Conservation (phyloP, 2,329 filamentous ascomycete species). For the Amylocarpus encephaloides region DNA sequence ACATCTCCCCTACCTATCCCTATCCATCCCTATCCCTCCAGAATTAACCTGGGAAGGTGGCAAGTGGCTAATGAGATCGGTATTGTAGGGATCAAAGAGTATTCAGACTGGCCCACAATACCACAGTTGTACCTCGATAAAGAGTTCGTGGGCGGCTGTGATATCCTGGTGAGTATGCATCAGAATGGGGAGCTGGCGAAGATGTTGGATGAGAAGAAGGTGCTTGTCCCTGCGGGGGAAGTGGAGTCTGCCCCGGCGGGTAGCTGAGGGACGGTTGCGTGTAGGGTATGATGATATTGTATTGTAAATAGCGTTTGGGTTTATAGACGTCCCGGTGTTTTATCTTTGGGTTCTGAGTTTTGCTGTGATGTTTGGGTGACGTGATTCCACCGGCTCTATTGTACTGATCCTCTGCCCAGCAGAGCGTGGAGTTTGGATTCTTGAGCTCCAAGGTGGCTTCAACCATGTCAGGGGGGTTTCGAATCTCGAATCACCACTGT, state of each 20-base stretch:
- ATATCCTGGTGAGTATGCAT: slow-evolving; percentile 96
- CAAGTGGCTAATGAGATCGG: background rate
- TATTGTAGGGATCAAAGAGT: slow-evolving; percentile 85
- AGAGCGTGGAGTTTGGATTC: no score
- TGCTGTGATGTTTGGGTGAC: no score
- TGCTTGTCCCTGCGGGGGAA: slow-evolving; percentile 47
- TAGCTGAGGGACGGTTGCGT: background rate
- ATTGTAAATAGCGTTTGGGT: background rate
- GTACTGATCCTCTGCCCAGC: no score
- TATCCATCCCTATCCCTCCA: no score
- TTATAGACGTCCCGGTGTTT: no score
- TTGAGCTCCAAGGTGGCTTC: no score
- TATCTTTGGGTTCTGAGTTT: no score
- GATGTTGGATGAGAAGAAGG: slow-evolving; percentile 83
- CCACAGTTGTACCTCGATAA: slow-evolving; percentile 93
- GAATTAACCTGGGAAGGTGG: background rate
- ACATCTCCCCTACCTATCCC: slow-evolving; percentile 20
- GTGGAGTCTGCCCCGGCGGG: slow-evolving; percentile 3
- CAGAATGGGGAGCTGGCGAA: slow-evolving; percentile 90
- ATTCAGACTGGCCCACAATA: slow-evolving; percentile 98
- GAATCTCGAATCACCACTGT: no score
- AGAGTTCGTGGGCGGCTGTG: slow-evolving; percentile 96
- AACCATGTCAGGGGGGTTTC: no score
- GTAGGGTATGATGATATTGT: background rate
- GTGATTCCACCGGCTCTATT: no score